These are phyloP conservation scores for Avena atlantica DNA, from an alignment of 176 grass and related monocot genomes.

Conservation along the genomic window DNA sequence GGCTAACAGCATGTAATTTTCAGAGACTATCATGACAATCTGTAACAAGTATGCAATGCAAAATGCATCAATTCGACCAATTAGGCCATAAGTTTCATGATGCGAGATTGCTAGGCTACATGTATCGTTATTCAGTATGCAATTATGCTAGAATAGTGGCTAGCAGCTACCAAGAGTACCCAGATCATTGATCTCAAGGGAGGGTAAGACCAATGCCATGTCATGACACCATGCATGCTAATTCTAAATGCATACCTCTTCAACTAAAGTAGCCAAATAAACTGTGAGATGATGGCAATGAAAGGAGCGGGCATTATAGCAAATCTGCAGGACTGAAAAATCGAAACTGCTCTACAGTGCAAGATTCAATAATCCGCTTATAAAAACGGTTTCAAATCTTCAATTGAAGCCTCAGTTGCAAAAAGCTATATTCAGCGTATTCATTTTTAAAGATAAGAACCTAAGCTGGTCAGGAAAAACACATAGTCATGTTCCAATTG, in stretches of 20 bases:
- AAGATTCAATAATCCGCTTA: background rate
- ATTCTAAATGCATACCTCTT: background rate
- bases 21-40: background rate
- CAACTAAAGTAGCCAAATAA: slow-evolving; percentile 12
- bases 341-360: background rate
- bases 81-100: background rate
- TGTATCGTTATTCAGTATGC: background rate
- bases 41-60: background rate
- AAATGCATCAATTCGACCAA: background rate
- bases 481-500: too few species aligned
- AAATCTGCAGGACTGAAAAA: background rate
- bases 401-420: background rate
- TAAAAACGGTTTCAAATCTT: background rate
- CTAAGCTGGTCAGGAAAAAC: background rate
- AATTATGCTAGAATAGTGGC: background rate
- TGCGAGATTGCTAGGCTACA: background rate
- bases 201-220: background rate
- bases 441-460: background rate
- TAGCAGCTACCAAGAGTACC: background rate
- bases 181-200: background rate
- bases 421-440: background rate
- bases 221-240: too few species aligned
- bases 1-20: background rate
- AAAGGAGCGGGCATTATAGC: background rate
- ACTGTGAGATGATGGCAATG: background rate